Percentiles rank a stretch among this genome's conserved stretches.
Evolutionary conservation across 164 flowering plant species (phyloP).

Genomic region (Macadamia integrifolia): DNA sequence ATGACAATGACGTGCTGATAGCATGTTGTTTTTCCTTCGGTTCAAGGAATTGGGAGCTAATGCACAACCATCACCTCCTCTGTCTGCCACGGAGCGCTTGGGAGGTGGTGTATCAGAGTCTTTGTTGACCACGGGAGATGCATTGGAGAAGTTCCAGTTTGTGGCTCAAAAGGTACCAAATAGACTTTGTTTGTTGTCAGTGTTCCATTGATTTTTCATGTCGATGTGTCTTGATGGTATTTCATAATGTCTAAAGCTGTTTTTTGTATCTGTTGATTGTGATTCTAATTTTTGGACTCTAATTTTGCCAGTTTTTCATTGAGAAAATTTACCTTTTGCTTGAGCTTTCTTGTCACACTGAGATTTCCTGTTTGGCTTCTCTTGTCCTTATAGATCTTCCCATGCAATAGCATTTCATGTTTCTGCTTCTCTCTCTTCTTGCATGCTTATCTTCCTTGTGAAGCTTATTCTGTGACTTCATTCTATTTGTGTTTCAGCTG

Average conservation of each 20-base stretch:
- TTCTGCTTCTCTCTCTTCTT: too few species aligned
- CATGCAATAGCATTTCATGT: too few species aligned
- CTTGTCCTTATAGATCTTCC: background rate
- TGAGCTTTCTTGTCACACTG: background rate
- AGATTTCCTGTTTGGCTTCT: background rate
- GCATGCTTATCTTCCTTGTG: too few species aligned
- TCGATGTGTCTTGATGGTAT: background rate
- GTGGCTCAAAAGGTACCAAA: slow-evolving; percentile 66
- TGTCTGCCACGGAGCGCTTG: slow-evolving; percentile 46
- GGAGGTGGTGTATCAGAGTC: slow-evolving; percentile 53
- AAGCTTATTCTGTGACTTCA: background rate
- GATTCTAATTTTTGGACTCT: too few species aligned
- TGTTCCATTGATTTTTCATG: background rate
- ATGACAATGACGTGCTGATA: background rate
- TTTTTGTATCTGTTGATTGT: too few species aligned
- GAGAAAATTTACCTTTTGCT: too few species aligned
- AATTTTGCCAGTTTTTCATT: too few species aligned
- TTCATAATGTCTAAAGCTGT: background rate
- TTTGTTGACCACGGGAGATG: slow-evolving; percentile 71
- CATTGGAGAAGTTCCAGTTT: slow-evolving; percentile 73
- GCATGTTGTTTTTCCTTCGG: slow-evolving; percentile 5
- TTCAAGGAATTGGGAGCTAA: slow-evolving; percentile 52
- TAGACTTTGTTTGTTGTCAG: background rate
- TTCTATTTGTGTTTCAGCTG: slow-evolving; percentile 44
- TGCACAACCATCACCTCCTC: slow-evolving; percentile 36